Base-by-base conservation (phyloP, 1,139 yeast species). In the Kurtzmaniella quercitrusa region DNA sequence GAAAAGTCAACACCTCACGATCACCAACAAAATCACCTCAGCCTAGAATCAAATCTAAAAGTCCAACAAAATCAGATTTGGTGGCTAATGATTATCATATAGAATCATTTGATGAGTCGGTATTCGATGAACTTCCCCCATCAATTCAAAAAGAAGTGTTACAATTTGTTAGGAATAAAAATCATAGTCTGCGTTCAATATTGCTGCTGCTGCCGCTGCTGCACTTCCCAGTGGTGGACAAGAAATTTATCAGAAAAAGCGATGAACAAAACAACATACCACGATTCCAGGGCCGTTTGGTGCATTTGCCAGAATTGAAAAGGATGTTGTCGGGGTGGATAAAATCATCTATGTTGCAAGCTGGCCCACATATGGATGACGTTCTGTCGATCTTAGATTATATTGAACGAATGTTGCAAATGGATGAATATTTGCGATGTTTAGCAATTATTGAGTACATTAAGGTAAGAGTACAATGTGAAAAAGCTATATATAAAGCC, bases 351-450 rank as follows among this genome's bases (percentile, higher is more conserved):
- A 45, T 71, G 3, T 50, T 59, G n/a, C 66, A 62, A 25, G 64
- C 63, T 25, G 85, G 86, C 0, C 90, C 91, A 0, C 83, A 81
- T 53, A 54, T 52, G 3, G 83, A 75, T 31, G 93, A 85, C 53
- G 61, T 81, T 2, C 50, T 52, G 1, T 52, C 70, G 11, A 76
- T 80, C 46, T 56, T 48, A 1, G 48, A 46, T 0, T 69, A 65
- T 49, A 41, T 70, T 9, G 39, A 45, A 16, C 48, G 45, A 14
- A 48, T 69, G 34, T 44, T 61, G 18, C 40, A 46, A 1, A 56
- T 53, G 34, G 52, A 53, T 11, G 54, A 58, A 34, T 37, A 59
- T 2, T 48, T 51, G n/a, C 48, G 66, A 27, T 53, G 65, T 34
- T 17, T 59, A 10, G 48, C 56, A 18, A 47, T 71, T 37, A 43